phyloP scores from a whole-genome alignment of 208 protist genomes.

The Phytomonas sp. region DNA sequence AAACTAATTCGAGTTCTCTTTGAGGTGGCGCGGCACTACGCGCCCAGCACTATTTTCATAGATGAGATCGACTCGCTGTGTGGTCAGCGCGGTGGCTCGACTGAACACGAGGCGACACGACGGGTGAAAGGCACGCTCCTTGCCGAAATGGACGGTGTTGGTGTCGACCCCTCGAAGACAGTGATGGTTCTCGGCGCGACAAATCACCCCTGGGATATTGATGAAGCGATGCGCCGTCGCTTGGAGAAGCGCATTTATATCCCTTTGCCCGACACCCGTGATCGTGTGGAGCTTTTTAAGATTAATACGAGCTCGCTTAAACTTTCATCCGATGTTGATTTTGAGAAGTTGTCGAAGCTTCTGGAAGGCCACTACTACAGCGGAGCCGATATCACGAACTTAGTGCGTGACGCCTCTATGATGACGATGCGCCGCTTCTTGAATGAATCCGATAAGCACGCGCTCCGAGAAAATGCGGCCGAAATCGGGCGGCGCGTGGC shows the following conservation, averaged over 20 bases:
- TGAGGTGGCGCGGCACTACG: constrained; percentile 86
- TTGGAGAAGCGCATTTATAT: constrained; percentile 93
- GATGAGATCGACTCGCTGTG: constrained; percentile 95
- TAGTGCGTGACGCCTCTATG: constrained; percentile 90
- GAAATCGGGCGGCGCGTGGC: constrained; percentile 76
- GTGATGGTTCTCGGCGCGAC: constrained; percentile 92
- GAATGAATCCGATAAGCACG: constrained; percentile 63
- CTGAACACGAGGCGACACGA: constrained; percentile 89
- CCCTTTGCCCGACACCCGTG: constrained; percentile 64
- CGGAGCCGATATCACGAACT: constrained; percentile 86
- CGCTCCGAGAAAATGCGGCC: constrained; percentile 60
- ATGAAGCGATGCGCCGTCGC: constrained; percentile 88
- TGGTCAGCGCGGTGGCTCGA: constrained; percentile 64
- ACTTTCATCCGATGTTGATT: constrained; percentile 68
- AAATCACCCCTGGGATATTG: constrained; percentile 91
- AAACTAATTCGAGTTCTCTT: constrained; percentile 93
- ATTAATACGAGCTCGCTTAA: constrained; percentile 75
- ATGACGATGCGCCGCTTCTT: constrained; percentile 89
- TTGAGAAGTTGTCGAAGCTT: constrained; percentile 54
- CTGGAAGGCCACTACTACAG: constrained; percentile 86
- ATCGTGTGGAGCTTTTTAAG: constrained; percentile 74
- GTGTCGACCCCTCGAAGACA: constrained; percentile 27
- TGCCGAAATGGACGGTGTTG: constrained; percentile 93
- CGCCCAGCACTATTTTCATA: constrained; percentile 92
- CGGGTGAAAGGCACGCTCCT: constrained; percentile 99